Evolutionary conservation across 2,329 filamentous ascomycete genomes (phyloP), one percentile per base, ranked within the genome.

Genomic region (Aspergillus persii): DNA sequence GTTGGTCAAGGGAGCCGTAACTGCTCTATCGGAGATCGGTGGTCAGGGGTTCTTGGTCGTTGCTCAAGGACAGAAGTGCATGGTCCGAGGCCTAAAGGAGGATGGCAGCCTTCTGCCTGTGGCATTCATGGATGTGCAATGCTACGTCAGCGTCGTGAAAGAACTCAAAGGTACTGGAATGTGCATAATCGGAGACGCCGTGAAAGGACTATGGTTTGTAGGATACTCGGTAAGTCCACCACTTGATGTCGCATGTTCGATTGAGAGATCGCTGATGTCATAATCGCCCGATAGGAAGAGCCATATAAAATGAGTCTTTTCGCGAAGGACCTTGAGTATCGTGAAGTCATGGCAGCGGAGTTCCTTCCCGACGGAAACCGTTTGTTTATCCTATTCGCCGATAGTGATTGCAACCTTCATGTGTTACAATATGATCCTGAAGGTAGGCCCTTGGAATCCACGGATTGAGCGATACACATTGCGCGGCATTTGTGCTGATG

Each of bases 91-190:
- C 46, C 83, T 99, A 3, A 97, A 97, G 74, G 95, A 99, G 74
- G 95, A 99, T 71, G 92, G 93, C 0, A 92, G 90, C 1, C 83
- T 98, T 54, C 81, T 98, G 0, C 95, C 95, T 0, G 94, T 99
- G 3, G 95, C 95, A 0, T 99, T 99, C 71, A 90, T 99, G 83
- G 95, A 99, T 70, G 96, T 97, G 87, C 95, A 91, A 77, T 96
- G 91, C 75, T 95, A 96, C 69, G 91, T 96, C 11, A 91, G 88
- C 2, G 86, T 89, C n/a, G 84, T 92, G 56, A 95, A 93, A 70
- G 91, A 92, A 68, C 82, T 99, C 18, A 87, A 87, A 3, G 87
- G 89, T 1, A 96, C 92, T 0, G 93, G 94, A 0, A 82, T 99
- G 72, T 92, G 91, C 69, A 82, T 96, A 9, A 87, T 97, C 78